Evolutionary conservation across 225 moss, liverwort and hornwort genomes (phyloP).

Genomic region (Pleurozium schreberi): DNA sequence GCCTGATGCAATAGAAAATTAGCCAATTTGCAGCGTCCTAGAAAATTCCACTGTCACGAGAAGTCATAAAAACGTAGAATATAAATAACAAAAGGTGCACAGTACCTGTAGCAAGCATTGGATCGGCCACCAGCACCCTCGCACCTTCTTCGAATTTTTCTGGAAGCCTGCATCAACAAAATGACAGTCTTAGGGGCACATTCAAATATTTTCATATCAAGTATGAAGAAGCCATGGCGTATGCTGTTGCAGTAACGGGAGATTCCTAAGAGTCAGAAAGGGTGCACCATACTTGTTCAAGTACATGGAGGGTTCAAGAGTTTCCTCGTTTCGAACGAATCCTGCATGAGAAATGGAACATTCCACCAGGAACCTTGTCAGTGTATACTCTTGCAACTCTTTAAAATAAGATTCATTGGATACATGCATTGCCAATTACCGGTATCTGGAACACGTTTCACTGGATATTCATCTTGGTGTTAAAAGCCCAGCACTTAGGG

Average conservation of each 20-base stretch:
- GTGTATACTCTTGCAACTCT: background rate
- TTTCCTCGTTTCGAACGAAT: slow-evolving; percentile 78
- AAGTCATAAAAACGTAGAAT: background rate
- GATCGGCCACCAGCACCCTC: slow-evolving; percentile 78
- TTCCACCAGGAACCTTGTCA: background rate
- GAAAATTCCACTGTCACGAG: background rate
- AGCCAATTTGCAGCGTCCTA: background rate
- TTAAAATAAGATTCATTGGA: background rate
- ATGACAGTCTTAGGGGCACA: background rate
- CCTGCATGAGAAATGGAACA: slow-evolving; percentile 28
- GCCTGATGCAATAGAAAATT: background rate
- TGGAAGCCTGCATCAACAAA: slow-evolving; percentile 60
- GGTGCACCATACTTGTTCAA: slow-evolving; percentile 63
- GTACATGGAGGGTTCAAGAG: slow-evolving; percentile 64
- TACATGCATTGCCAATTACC: background rate
- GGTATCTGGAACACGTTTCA: background rate
- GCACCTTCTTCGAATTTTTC: slow-evolving; percentile 57
- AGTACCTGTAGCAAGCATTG: slow-evolving; percentile 95
- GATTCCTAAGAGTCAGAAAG: background rate
- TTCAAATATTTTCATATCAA: background rate
- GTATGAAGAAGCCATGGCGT: background rate
- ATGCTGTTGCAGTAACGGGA: background rate
- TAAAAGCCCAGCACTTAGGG: background rate
- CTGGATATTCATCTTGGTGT: background rate
- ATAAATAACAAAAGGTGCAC: background rate